A percentile compares a stretch with the other conserved stretches of the same genome.
Conservation (phyloP, 352 stramenopile species). For the Phytopythium oedochilum region DNA sequence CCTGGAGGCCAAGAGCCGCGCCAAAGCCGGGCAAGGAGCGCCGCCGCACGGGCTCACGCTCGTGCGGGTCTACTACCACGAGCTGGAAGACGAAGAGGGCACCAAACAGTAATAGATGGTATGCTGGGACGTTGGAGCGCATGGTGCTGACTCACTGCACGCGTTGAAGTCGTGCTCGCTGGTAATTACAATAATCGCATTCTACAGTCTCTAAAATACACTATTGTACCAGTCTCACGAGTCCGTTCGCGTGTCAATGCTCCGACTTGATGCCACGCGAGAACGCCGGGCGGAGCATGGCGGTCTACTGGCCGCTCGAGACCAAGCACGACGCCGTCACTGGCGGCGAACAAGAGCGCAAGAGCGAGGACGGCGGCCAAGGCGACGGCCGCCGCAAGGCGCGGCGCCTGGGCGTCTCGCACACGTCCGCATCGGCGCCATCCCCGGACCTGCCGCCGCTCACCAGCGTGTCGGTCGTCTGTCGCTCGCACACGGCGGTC, state of each 20-base stretch:
- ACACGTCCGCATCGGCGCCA: background rate
- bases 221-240: no score
- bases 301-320: background rate
- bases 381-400: background rate
- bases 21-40: slow-evolving; percentile 55
- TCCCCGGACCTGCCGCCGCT: background rate
- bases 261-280: no score
- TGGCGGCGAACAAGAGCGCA: background rate
- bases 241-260: no score
- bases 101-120: no score
- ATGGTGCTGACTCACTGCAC: no score
- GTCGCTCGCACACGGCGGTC: background rate
- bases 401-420: background rate
- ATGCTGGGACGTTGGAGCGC: no score
- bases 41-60: slow-evolving; percentile 66
- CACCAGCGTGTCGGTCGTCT: background rate
- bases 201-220: no score
- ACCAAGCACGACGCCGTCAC: background rate
- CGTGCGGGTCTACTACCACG: slow-evolving; percentile 13
- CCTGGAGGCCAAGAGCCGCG: slow-evolving; percentile 42
- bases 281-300: no score
- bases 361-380: background rate
- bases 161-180: no score
- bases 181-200: no score
- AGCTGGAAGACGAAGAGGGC: background rate